These are phyloP conservation scores for Buxus sempervirens DNA, from an alignment of 164 flowering plant genomes.

Conservation along the genomic window DNA sequence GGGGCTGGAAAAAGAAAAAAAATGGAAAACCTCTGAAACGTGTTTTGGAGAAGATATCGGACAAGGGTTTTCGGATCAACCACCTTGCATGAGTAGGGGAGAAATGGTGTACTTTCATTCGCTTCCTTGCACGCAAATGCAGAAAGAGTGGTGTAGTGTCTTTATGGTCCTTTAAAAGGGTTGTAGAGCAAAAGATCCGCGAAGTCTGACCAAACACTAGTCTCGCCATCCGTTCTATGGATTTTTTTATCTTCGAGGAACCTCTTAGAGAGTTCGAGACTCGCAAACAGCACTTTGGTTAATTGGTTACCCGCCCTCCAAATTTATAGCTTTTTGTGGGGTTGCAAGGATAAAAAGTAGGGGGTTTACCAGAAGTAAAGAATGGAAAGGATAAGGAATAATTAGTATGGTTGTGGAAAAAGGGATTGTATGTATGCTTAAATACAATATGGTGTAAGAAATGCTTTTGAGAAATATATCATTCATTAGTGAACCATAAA, in stretches of 20 bases:
- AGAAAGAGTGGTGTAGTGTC: background rate
- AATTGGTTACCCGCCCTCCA: too few relatives aligned
- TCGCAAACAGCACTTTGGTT: too few relatives aligned
- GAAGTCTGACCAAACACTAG: background rate
- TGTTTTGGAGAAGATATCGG: background rate
- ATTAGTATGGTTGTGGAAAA: background rate
- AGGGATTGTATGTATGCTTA: background rate
- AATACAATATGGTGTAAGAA: too few relatives aligned
- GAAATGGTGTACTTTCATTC: conserved; percentile 18
- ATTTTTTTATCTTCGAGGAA: too few relatives aligned
- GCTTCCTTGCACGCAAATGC: conserved; percentile 33
- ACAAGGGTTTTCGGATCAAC: conserved; percentile 37
- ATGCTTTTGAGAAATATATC: too few relatives aligned
- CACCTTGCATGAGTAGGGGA: conserved; percentile 32
- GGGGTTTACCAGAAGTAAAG: too few relatives aligned
- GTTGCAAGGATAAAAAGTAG: too few relatives aligned
- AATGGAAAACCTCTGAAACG: background rate
- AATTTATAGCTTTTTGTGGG: too few relatives aligned
- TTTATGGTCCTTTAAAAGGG: background rate
- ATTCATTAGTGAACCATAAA: too few relatives aligned
- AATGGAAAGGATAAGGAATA: background rate
- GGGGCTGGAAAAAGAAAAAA: too few relatives aligned
- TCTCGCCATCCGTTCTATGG: too few relatives aligned
- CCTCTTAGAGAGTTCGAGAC: too few relatives aligned
- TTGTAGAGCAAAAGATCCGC: background rate